Percentiles rank a stretch among this genome's conserved stretches.
Evolutionary conservation across 805 yeast species (phyloP).

Genomic region (Ogataea pilisensis): DNA sequence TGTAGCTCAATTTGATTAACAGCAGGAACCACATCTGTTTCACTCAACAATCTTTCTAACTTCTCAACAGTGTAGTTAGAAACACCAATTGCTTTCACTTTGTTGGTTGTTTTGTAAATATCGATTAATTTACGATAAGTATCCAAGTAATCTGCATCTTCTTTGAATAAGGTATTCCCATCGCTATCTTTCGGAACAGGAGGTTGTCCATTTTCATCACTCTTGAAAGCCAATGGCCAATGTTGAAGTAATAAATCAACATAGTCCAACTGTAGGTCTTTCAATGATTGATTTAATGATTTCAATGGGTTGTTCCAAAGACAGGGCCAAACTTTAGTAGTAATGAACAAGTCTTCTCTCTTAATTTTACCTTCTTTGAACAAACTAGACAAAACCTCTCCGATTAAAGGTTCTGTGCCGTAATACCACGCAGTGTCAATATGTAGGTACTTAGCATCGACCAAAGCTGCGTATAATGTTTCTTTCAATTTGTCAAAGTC

Average conservation of each 20-base stretch:
- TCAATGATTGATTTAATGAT: slow-evolving; percentile 39
- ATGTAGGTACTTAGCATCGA: slow-evolving; percentile 44
- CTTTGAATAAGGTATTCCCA: slow-evolving; percentile 58
- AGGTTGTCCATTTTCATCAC: slow-evolving; percentile 39
- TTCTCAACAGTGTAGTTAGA: slow-evolving; percentile 45
- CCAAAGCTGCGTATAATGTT: slow-evolving; percentile 23
- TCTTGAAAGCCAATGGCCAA: slow-evolving; percentile 44
- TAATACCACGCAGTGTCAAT: slow-evolving; percentile 52
- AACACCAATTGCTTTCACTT: slow-evolving; percentile 52
- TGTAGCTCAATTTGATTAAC: slow-evolving; percentile 53
- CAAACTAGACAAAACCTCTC: slow-evolving; percentile 44
- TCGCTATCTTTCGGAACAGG: slow-evolving; percentile 33
- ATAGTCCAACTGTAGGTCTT: slow-evolving; percentile 39
- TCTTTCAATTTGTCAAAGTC: slow-evolving; percentile 11
- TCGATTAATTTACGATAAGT: slow-evolving; percentile 74
- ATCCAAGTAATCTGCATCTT: slow-evolving; percentile 77
- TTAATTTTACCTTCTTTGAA: slow-evolving; percentile 42
- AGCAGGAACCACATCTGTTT: slow-evolving; percentile 47
- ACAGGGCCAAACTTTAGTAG: slow-evolving; percentile 67
- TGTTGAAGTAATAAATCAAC: slow-evolving; percentile 45
- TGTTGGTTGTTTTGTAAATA: slow-evolving; percentile 52
- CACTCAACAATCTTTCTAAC: slow-evolving; percentile 37
- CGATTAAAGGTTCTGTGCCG: slow-evolving; percentile 40
- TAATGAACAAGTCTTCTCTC: slow-evolving; percentile 57
- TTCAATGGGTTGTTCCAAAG: slow-evolving; percentile 36